Evolutionary conservation across 306 rosid species (phyloP).

Genomic region (Betula pendula): DNA sequence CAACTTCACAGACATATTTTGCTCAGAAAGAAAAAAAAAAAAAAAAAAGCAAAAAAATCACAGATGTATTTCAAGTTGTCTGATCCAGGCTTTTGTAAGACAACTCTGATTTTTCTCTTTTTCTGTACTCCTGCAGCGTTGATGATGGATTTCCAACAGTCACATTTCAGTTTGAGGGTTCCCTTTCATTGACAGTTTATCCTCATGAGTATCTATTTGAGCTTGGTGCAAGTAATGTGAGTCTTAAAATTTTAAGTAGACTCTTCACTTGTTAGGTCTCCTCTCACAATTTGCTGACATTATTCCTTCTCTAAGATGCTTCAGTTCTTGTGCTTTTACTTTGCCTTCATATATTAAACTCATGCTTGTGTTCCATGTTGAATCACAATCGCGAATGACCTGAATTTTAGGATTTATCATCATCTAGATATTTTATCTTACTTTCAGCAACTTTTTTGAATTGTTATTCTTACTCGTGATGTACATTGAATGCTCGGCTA

Average conservation of each 20-base stretch:
- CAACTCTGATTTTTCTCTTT: conserved; percentile 18
- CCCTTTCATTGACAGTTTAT: conserved; percentile 49
- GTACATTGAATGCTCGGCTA: not conserved
- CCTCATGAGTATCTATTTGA: conserved; percentile 78
- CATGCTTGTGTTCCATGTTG: too few relatives aligned
- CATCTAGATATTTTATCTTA: not conserved
- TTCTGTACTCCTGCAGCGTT: conserved; percentile 47
- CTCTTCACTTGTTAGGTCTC: not conserved
- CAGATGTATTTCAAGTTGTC: not conserved
- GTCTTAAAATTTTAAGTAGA: not conserved
- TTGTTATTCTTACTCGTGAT: not conserved
- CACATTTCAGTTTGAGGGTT: conserved; percentile 54
- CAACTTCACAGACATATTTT: too few relatives aligned
- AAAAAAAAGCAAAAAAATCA: too few relatives aligned
- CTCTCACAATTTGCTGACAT: not conserved
- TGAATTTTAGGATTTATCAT: not conserved
- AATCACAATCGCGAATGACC: not conserved
- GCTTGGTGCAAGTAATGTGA: conserved; percentile 39
- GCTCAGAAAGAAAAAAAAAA: too few relatives aligned
- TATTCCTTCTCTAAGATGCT: not conserved
- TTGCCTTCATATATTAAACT: not conserved
- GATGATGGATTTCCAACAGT: conserved; percentile 70
- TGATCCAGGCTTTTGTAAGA: conserved; percentile 13
- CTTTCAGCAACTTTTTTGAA: not conserved
- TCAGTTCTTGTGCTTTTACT: not conserved